Base-by-base conservation (phyloP, 306 rosid species). In the Coriaria nepalensis region DNA sequence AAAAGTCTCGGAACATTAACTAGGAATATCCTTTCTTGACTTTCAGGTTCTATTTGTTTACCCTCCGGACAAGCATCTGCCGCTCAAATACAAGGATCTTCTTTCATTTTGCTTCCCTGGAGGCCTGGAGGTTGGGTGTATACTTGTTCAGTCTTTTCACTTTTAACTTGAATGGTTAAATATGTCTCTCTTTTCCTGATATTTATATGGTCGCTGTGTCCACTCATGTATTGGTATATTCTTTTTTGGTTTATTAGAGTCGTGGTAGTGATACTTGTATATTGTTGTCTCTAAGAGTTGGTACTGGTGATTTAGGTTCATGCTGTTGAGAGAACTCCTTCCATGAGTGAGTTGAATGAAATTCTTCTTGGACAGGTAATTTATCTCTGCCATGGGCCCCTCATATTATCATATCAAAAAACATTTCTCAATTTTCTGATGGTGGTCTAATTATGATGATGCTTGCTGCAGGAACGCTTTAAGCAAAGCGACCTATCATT, bases 321-420 rank as follows among this genome's bases (percentile, higher is more conserved):
- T 48, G 94, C 94, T 61, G 71, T 92, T 34, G 98, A 92, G 77
- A 92, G 72, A 79, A 82, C 94, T 47, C 98, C 98, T 68, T 92
- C 98, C 62, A 79, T 92, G 98, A 92, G 98, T 68, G 94, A 82
- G 71, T 55, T 85, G 75, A 92, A 92, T 54, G 94, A 92, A 73
- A 82, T 92, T 77, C 93, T 79, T 62, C 77, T 71, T 41, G 98
- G 94, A 40, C 98, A 92, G 98, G 98, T 92, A 20, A 77, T 20
- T 49, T 57, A 38, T 38, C 41, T 38, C 41, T 38, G 4, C 10
- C 7, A 38, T 6, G 10, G 4, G 7, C 10, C 41, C 29, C 1
- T 20, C 29, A 20, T 20, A 20, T 20, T 20, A 20, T 20, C 29
- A 20, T 20, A 3, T 20, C 29, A 3, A 20, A 20, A 20, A 1